Percentiles rank a stretch among this genome's conserved stretches.
These are phyloP conservation scores for Coniochaeta prunicola DNA, from an alignment of 2,329 filamentous ascomycete species.

Conservation along the genomic window DNA sequence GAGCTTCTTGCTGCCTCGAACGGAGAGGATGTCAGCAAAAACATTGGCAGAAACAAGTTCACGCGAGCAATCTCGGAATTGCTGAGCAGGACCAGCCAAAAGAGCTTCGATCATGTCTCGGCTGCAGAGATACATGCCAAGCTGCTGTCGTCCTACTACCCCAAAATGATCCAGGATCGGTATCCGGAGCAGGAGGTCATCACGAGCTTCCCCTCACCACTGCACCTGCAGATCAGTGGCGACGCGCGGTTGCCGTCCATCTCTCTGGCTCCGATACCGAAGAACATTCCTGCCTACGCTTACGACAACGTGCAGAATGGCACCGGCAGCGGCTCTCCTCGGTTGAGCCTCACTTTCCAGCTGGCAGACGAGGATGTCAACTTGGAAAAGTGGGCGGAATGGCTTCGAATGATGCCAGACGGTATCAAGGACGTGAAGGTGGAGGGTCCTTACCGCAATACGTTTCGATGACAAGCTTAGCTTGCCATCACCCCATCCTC, in stretches of 20 bases:
- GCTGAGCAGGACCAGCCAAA: slow-evolving; percentile 38
- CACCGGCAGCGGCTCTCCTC: slow-evolving; percentile 38
- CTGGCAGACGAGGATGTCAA: slow-evolving; percentile 44
- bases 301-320: slow-evolving; percentile 27
- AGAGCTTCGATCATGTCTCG: slow-evolving; percentile 34
- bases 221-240: slow-evolving; percentile 49
- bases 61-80: slow-evolving; percentile 43
- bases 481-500: neutral
- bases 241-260: slow-evolving; percentile 48
- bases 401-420: slow-evolving; percentile 51
- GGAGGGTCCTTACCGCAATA: slow-evolving; percentile 38
- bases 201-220: slow-evolving; percentile 43
- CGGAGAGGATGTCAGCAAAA: slow-evolving; percentile 41
- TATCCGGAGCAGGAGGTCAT: slow-evolving; percentile 38
- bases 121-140: slow-evolving; percentile 47
- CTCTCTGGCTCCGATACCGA: slow-evolving; percentile 42
- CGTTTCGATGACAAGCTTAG: slow-evolving; percentile 26
- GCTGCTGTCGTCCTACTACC: slow-evolving; percentile 43
- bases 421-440: slow-evolving; percentile 48
- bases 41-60: slow-evolving; percentile 43
- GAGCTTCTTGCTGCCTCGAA: slow-evolving; percentile 50
- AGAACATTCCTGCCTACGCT: slow-evolving; percentile 29
- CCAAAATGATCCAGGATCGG: slow-evolving; percentile 42
- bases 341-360: slow-evolving; percentile 42
- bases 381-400: slow-evolving; percentile 48